Base-by-base conservation (phyloP, 768 basidiomycete genomes). In the Hygrocybe punicea region DNA sequence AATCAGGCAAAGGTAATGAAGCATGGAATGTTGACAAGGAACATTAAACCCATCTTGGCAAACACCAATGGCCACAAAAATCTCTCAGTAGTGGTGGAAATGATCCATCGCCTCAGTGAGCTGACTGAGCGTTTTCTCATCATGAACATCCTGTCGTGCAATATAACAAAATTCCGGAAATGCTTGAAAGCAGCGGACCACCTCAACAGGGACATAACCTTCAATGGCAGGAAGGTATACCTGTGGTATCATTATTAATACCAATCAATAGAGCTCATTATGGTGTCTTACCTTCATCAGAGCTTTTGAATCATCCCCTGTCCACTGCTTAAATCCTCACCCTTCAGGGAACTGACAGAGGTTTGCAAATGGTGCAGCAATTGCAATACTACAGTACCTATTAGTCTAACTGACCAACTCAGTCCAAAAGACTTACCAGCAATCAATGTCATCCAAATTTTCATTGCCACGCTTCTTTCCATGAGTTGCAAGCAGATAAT, bases 381-480 rank as follows among this genome's bases (percentile, higher is more conserved):
- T 24, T 13, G 58, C 45, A 14, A 59, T 56, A 1, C 58, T 59
- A 35, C 25, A 11, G 6, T 29, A 19, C 11, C 16, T 34, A 13
- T 16, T 10, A 44, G 23, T 14, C 23, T 17, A 8, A 13, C 5
- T 37, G 23, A 25, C 13, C 8, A 21, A 13, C 16, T 49, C 16
- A 19, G 6, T 49, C 8, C 10, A 40, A 37, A 65, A n/a, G 13
- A 25, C 68, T 44, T 57, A 75, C 76, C 66, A 59, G 1, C 55
- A 63, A 57, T 76, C 73, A 56, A 76, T 73, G 19, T 74, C 69
- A 56, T 69, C 69, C 5, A 74, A 29, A 42, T 75, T 69, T 4
- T 39, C 49, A 23, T 66, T 54, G 0, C 65, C 73, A 16, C 48
- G 21, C 7, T 56, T 55, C 21, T 63, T 56, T 0, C 62, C 59